These are phyloP conservation scores for Actinomucor elegans DNA, from an alignment of 371 early-diverging fungal genomes.

Conservation along the genomic window DNA sequence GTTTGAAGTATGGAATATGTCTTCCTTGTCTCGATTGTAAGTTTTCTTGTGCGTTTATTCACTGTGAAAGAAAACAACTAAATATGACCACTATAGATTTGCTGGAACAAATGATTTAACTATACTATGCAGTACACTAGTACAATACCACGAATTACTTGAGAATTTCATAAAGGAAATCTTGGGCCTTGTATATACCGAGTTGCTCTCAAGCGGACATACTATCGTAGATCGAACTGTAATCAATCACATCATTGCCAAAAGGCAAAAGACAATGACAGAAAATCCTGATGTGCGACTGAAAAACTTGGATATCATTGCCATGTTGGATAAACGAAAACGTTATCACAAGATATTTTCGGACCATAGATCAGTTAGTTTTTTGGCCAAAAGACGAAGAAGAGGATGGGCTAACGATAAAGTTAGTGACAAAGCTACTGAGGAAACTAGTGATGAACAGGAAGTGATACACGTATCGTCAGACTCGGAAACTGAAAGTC, in stretches of 20 bases:
- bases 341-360: background rate
- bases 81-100: too few relatives aligned
- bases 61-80: background rate
- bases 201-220: slow-evolving; percentile 2
- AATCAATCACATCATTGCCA: slow-evolving; percentile 10
- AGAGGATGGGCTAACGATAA: background rate
- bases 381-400: slow-evolving; percentile 5
- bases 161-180: slow-evolving; percentile 11
- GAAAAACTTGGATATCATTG: background rate
- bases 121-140: slow-evolving; percentile 7
- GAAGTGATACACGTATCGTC: background rate
- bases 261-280: background rate
- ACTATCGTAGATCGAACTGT: slow-evolving; percentile 1
- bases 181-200: slow-evolving; percentile 2
- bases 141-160: slow-evolving; percentile 7
- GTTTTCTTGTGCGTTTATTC: background rate
- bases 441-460: background rate
- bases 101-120: slow-evolving; percentile 6
- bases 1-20: slow-evolving; percentile 16
- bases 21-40: slow-evolving; percentile 16
- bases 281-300: slow-evolving; percentile 2
- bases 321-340: background rate
- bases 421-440: background rate
- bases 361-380: background rate
- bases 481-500: background rate